A percentile compares a stretch with the other conserved stretches of the same genome.
Evolutionary conservation across 2,329 filamentous ascomycete genomes (phyloP).

Genomic region (Xylaria sp.): DNA sequence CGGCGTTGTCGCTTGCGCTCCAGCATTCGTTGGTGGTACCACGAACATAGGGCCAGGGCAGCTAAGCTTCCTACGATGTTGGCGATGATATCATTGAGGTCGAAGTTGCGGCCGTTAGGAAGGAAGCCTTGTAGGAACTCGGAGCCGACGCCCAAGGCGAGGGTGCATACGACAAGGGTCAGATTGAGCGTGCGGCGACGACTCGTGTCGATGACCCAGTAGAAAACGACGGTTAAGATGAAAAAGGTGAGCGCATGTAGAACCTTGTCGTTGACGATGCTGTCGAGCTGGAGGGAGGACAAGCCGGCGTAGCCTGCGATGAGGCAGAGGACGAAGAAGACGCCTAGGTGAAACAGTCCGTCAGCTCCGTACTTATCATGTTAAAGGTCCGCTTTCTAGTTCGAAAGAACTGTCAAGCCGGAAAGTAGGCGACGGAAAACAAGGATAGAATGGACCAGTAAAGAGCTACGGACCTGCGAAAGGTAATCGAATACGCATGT

Average conservation of each 20-base stretch:
- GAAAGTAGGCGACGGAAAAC: background rate
- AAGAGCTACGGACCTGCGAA: conserved; percentile 78
- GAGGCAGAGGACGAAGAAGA: conserved; percentile 77
- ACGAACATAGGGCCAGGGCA: conserved; percentile 79
- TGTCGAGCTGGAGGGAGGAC: conserved; percentile 67
- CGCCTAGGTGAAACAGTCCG: conserved; percentile 60
- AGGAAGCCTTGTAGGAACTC: conserved; percentile 81
- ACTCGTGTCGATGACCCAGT: conserved; percentile 95
- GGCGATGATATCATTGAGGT: conserved; percentile 86
- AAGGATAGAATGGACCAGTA: background rate
- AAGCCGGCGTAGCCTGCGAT: conserved; percentile 84
- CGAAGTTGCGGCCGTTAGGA: conserved; percentile 76
- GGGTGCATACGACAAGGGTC: conserved; percentile 82
- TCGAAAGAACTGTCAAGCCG: background rate
- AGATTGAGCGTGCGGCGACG: conserved; percentile 86
- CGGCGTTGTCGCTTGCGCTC: conserved; percentile 82
- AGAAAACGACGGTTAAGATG: conserved; percentile 85
- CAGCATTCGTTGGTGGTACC: conserved; percentile 96
- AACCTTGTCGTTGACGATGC: conserved; percentile 84
- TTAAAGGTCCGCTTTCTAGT: background rate
- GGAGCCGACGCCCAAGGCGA: conserved; percentile 75
- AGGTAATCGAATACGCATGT: conserved; percentile 86
- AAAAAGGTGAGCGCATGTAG: conserved; percentile 92
- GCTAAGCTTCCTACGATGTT: conserved; percentile 83
- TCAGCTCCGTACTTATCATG: conserved; percentile 19